phyloP scores from a whole-genome alignment of 2,329 filamentous ascomycete species.

The Xenosphaeropsis pyriputrescens region DNA sequence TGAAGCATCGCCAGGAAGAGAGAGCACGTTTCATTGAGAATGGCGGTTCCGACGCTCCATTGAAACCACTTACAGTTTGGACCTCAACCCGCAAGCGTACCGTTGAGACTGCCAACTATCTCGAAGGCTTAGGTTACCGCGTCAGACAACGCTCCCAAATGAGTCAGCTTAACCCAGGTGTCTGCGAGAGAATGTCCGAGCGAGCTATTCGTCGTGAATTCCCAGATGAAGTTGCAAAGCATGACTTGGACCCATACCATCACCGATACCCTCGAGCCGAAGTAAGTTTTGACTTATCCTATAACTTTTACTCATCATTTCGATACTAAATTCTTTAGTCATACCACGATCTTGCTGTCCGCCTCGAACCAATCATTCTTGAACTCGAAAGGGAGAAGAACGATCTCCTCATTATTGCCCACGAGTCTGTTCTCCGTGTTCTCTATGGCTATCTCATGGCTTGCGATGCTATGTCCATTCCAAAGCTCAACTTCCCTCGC shows the following conservation, averaged over 20 bases:
- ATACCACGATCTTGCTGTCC: constrained; percentile 96
- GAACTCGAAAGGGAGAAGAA: constrained; percentile 95
- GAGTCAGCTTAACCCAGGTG: constrained; percentile 92
- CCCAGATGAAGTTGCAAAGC: constrained; percentile 82
- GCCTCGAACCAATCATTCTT: constrained; percentile 92
- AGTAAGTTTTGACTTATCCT: constrained; percentile 29
- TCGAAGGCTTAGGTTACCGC: constrained; percentile 69
- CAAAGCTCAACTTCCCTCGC: constrained; percentile 80
- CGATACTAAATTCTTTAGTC: constrained; percentile 40
- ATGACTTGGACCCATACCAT: constrained; percentile 90
- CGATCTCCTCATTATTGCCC: constrained; percentile 94
- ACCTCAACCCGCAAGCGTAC: constrained; percentile 85
- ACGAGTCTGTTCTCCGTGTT: constrained; percentile 93
- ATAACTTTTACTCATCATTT: constrained; percentile 3
- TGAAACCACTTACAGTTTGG: constrained; percentile 82
- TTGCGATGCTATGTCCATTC: constrained; percentile 89
- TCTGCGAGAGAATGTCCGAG: constrained; percentile 89
- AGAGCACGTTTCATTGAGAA: constrained; percentile 52
- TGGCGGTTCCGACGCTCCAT: constrained; percentile 50
- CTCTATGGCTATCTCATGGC: constrained; percentile 98
- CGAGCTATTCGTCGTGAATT: constrained; percentile 66
- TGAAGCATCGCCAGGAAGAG: constrained; percentile 75
- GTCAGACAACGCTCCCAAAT: constrained; percentile 89
- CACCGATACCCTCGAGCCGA: constrained; percentile 92
- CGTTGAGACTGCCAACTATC: constrained; percentile 72